A percentile compares a stretch with the other conserved stretches of the same genome.
Conservation (phyloP, 2,329 filamentous ascomycete genomes). For the Penicillium sp. region DNA sequence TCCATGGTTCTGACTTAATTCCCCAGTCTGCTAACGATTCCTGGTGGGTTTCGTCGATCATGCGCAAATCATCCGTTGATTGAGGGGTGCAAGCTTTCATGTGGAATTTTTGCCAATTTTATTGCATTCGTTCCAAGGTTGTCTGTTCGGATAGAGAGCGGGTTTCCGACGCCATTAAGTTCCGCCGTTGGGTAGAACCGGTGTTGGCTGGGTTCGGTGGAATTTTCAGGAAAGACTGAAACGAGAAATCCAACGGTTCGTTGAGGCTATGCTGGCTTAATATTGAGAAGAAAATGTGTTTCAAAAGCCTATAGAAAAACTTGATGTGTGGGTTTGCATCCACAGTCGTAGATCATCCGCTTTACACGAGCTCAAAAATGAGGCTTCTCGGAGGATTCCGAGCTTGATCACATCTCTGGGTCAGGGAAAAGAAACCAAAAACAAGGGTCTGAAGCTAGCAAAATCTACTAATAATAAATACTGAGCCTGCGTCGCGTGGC, state of each 20-base stretch:
- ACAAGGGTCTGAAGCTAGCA: background rate
- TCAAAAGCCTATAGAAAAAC: background rate
- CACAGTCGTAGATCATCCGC: background rate
- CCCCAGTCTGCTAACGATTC: constrained; percentile 1
- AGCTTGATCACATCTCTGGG: background rate
- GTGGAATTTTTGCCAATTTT: background rate
- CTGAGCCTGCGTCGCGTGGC: too few relatives aligned
- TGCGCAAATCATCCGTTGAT: background rate
- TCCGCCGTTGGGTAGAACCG: background rate
- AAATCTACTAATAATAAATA: background rate
- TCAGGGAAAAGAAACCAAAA: background rate
- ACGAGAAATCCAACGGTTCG: background rate
- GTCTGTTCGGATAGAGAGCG: background rate
- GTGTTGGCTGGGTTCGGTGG: background rate
- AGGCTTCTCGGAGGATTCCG: constrained; percentile 1
- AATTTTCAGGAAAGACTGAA: background rate
- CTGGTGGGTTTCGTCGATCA: constrained; percentile 8
- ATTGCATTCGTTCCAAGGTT: background rate
- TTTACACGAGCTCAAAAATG: background rate
- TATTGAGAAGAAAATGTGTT: background rate
- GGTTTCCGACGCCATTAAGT: background rate
- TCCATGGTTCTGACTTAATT: constrained; percentile 15
- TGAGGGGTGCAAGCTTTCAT: constrained; percentile 5
- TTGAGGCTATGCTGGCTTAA: background rate
- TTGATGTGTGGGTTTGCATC: background rate